phyloP scores from a whole-genome alignment of 495 filamentous ascomycete genomes.

The Hyaloscypha finlandica region DNA sequence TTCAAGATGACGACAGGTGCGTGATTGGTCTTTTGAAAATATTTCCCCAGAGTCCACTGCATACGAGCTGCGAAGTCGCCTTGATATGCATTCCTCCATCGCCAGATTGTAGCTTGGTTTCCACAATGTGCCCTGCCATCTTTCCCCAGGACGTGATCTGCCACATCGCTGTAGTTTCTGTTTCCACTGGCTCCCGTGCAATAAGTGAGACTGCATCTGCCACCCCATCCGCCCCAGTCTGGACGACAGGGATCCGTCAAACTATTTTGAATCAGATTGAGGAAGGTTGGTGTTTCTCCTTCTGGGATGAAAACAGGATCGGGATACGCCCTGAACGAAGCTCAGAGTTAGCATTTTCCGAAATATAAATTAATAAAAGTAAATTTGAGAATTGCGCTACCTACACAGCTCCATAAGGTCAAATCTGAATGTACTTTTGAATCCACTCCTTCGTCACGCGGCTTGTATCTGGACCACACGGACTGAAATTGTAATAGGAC shows the following conservation, averaged over 20 bases:
- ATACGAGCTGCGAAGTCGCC: constrained; percentile 53
- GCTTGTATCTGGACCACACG: constrained; percentile 45
- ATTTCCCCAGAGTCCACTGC: constrained; percentile 44
- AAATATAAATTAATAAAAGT: too few relatives aligned
- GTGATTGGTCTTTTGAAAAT: constrained; percentile 41
- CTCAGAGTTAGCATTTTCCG: neutral
- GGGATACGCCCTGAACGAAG: constrained; percentile 22
- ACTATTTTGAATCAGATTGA: constrained; percentile 51
- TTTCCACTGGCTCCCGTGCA: constrained; percentile 15
- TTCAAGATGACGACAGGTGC: constrained; percentile 46
- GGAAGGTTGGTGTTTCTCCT: constrained; percentile 49
- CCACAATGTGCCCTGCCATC: constrained; percentile 40
- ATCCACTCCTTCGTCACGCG: constrained; percentile 48
- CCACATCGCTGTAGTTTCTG: constrained; percentile 44
- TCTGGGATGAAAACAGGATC: constrained; percentile 46
- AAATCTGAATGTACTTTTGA: constrained; percentile 47
- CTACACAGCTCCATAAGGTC: constrained; percentile 43
- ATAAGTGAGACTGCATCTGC: constrained; percentile 41
- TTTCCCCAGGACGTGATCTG: constrained; percentile 42
- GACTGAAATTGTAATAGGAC: constrained; percentile 44
- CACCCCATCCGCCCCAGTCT: constrained; percentile 50
- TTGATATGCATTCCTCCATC: constrained; percentile 50
- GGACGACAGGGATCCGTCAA: constrained; percentile 46
- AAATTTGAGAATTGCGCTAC: neutral
- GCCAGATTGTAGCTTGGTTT: constrained; percentile 53